Conservation (phyloP, 257 asterid genomes). For the Nicotiana tomentosiformis region DNA sequence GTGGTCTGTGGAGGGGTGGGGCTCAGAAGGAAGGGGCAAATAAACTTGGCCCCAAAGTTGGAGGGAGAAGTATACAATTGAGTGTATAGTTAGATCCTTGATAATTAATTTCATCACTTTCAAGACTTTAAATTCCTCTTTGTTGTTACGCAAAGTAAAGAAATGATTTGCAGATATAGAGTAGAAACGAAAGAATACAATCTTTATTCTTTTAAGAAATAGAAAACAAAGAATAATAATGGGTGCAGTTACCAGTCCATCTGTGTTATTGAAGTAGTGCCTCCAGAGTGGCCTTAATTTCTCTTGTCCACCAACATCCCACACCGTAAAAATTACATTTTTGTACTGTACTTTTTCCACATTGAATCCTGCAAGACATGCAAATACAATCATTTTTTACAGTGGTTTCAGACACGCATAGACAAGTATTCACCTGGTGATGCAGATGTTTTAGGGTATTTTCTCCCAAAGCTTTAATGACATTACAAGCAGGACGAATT, state of each 20-base stretch:
- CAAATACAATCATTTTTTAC: slow-evolving; percentile 18
- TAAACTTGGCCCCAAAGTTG: neutral
- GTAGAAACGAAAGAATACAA: neutral
- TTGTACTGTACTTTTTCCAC: slow-evolving; percentile 97
- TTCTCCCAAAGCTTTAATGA: neutral
- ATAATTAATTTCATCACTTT: neutral
- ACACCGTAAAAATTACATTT: slow-evolving; percentile 86
- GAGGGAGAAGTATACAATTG: neutral
- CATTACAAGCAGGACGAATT: neutral
- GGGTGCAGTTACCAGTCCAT: slow-evolving; percentile 59
- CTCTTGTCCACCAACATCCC: slow-evolving; percentile 99
- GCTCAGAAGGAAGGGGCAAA: neutral
- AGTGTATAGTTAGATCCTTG: neutral
- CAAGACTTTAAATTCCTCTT: neutral
- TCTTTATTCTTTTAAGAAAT: neutral
- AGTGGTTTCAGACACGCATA: neutral
- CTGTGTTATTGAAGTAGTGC: slow-evolving; percentile 90
- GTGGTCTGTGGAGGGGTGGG: neutral
- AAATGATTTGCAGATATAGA: neutral
- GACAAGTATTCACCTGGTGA: neutral
- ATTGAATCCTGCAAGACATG: slow-evolving; percentile 69
- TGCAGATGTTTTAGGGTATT: neutral
- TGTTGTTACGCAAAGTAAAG: neutral
- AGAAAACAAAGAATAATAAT: neutral
- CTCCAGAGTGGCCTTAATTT: slow-evolving; percentile 96